Evolutionary conservation across 345 rosid genomes (phyloP).

Genomic region (Eucalyptus cloeziana): DNA sequence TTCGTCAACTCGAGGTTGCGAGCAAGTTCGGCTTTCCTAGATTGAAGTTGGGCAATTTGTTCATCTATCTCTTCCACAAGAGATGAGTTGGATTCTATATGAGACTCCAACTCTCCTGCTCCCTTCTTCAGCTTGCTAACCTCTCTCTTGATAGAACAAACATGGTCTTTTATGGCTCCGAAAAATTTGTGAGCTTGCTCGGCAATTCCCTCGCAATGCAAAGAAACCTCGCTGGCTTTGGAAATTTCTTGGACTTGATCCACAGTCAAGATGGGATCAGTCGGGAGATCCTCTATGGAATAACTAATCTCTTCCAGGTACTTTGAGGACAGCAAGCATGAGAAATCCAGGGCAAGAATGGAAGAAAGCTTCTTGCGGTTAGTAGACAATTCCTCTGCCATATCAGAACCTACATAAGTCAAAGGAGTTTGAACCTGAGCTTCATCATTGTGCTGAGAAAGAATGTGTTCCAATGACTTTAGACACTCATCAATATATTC

Average conservation of each 20-base stretch:
- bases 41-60: neutral
- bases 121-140: neutral
- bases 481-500: neutral
- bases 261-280: neutral
- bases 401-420: neutral
- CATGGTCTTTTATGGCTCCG: neutral
- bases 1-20: neutral
- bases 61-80: neutral
- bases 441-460: neutral
- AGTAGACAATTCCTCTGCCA: neutral
- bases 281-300: neutral
- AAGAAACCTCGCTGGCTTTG: neutral
- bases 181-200: neutral
- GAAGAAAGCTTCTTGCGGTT: neutral
- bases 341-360: neutral
- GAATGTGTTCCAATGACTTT: neutral
- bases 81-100: neutral
- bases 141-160: neutral
- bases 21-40: neutral
- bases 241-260: neutral
- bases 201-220: neutral
- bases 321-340: neutral
- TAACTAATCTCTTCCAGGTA: neutral
- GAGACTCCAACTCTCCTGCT: neutral
- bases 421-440: neutral